Base-by-base conservation (phyloP, 2,329 filamentous ascomycete species). In the Diaporthe sp. region DNA sequence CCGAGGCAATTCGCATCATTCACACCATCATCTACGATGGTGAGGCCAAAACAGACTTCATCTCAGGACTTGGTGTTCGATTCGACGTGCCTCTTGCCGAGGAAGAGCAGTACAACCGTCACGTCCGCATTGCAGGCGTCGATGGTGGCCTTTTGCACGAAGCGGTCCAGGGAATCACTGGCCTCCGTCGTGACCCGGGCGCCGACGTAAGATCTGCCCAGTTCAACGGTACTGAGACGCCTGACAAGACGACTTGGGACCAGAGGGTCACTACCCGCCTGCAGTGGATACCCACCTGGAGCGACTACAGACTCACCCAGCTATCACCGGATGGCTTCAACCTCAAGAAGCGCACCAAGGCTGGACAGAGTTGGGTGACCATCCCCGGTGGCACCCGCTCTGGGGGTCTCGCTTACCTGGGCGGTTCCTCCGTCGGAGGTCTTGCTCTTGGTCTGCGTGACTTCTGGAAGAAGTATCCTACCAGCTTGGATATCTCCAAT, bases 391-490 rank as follows among this genome's bases (percentile, higher is more conserved):
- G 89, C 2, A 89, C 87, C 1, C 85, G 89, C 2, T 86, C 91
- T 1, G 87, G 86, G 0, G 91, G 91, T 0, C 82, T 92, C 0
- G 89, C 87, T 0, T 93, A 92, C 77, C 86, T 92, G 0, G 91
- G 91, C 2, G 88, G 88, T 13, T 88, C 90, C 7, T 88, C 85
- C 0, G 81, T 83, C 4, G 91, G 91, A n/a, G 91, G 91, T 17
- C 83, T 93, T 1, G 90, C 89, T 1, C 80, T 92, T 7, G 90
- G 89, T 0, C 84, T 91, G 62, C 87, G 88, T 3, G 87, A 92
- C 78, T 92, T 92, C 80, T 92, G 91, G 91, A 89, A 92, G 83
- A 86, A 89, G 22, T 92, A 90, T 77, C 91, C 91, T 0, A 90
- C 89, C 0, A 86, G 88, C 4, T 81, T 92, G 6, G 90, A 92